These are phyloP conservation scores for Penicillium vulpinum DNA, from an alignment of 2,329 filamentous ascomycete species.

Conservation along the genomic window DNA sequence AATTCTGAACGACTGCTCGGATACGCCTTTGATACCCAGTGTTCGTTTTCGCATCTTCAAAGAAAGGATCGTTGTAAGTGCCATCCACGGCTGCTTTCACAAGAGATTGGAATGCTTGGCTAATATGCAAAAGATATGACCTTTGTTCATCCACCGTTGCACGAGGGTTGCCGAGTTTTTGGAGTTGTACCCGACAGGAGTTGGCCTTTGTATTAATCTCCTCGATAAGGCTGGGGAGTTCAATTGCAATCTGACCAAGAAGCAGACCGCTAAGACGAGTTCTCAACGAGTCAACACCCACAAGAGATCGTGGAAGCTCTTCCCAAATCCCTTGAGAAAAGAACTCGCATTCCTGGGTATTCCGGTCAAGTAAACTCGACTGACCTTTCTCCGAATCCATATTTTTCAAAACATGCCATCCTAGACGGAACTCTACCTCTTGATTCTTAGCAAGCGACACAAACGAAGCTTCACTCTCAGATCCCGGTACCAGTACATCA, in stretches of 20 bases:
- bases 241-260: slow-evolving; percentile 32
- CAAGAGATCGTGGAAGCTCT: slow-evolving; percentile 23
- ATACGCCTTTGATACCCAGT: slow-evolving; percentile 32
- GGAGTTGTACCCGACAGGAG: slow-evolving; percentile 32
- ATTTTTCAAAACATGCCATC: slow-evolving; percentile 54
- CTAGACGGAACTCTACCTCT: slow-evolving; percentile 46
- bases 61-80: slow-evolving; percentile 37
- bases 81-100: slow-evolving; percentile 36
- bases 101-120: slow-evolving; percentile 41
- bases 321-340: slow-evolving; percentile 32
- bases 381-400: slow-evolving; percentile 40
- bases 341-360: slow-evolving; percentile 34
- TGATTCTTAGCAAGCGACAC: slow-evolving; percentile 46
- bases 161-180: slow-evolving; percentile 30
- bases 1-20: slow-evolving; percentile 34
- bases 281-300: slow-evolving; percentile 36
- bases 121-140: slow-evolving; percentile 36
- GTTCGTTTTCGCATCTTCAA: slow-evolving; percentile 21
- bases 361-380: slow-evolving; percentile 22
- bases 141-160: slow-evolving; percentile 24
- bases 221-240: slow-evolving; percentile 41
- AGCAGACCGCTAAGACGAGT: slow-evolving; percentile 36
- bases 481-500: slow-evolving; percentile 40
- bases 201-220: slow-evolving; percentile 33
- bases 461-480: slow-evolving; percentile 39